Evolutionary conservation across 176 grass and related monocot genomes (phyloP).

Genomic region (Pharus latifolius): DNA sequence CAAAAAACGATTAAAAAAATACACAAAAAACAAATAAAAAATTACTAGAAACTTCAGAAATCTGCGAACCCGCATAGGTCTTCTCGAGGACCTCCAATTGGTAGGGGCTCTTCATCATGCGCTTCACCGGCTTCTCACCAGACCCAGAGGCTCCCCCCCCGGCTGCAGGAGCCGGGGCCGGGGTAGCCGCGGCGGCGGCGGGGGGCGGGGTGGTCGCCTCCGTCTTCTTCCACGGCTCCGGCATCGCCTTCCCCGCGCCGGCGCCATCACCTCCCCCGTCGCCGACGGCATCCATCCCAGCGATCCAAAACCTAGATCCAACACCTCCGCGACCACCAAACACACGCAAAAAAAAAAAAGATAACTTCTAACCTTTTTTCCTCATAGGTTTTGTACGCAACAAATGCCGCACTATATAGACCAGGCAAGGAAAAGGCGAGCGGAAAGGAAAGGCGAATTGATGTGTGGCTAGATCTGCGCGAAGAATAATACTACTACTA

Average conservation of each 20-base stretch:
- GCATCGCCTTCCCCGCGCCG: slow-evolving; percentile 5
- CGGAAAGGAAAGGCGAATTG: slow-evolving; percentile 15
- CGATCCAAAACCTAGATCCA: slow-evolving; percentile 53
- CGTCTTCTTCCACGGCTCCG: neutral
- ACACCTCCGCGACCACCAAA: slow-evolving; percentile 6
- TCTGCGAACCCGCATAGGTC: slow-evolving; percentile 58
- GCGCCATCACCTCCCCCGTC: slow-evolving; percentile 26
- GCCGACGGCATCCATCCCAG: slow-evolving; percentile 31
- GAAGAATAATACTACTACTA: neutral
- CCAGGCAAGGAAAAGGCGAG: neutral
- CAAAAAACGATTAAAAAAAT: neutral
- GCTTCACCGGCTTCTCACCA: slow-evolving; percentile 54
- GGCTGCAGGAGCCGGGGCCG: neutral
- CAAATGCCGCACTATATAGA: slow-evolving; percentile 21
- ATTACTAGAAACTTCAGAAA: slow-evolving; percentile 3
- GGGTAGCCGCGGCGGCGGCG: neutral
- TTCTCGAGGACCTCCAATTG: slow-evolving; percentile 87
- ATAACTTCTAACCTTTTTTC: slow-evolving; percentile 9
- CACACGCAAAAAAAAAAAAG: neutral
- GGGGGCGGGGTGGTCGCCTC: slow-evolving; percentile 4
- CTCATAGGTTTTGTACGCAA: slow-evolving; percentile 8
- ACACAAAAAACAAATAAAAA: neutral
- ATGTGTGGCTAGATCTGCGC: slow-evolving; percentile 30
- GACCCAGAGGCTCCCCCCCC: slow-evolving; percentile 19
- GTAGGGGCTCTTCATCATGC: slow-evolving; percentile 96